Conservation (phyloP, 495 filamentous ascomycete genomes). For the Annulohypoxylon bovei region DNA sequence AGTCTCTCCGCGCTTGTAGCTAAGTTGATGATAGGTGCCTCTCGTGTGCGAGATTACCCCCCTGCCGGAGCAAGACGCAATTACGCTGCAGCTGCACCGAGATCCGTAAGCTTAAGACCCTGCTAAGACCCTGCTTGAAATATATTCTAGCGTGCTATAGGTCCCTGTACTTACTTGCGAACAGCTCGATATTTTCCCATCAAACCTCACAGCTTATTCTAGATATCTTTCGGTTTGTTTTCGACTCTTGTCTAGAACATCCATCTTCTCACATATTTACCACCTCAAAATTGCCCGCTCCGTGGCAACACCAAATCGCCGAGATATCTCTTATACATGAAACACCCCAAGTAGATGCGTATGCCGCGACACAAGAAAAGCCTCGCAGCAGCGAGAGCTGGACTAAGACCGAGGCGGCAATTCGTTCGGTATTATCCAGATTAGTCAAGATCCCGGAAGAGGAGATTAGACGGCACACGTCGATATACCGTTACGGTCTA, state of each 20-base stretch:
- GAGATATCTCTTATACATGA: conserved; percentile 13
- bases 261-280: conserved; percentile 46
- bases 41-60: conserved; percentile 76
- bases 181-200: conserved; percentile 53
- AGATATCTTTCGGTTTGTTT: conserved; percentile 57
- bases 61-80: conserved; percentile 48
- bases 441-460: conserved; percentile 62
- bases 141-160: neutral
- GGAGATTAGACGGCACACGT: conserved; percentile 67
- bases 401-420: conserved; percentile 58
- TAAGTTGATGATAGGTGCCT: conserved; percentile 58
- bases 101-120: conserved; percentile 52
- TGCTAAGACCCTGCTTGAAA: neutral
- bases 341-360: neutral
- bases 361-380: neutral
- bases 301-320: conserved; percentile 30
- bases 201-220: conserved; percentile 54
- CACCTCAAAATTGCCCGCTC: conserved; percentile 12
- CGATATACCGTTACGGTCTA: conserved; percentile 84
- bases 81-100: conserved; percentile 59
- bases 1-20: neutral
- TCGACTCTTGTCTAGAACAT: conserved; percentile 49
- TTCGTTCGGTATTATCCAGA: conserved; percentile 66
- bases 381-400: conserved; percentile 48
- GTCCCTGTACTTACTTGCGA: conserved; percentile 17